These are phyloP conservation scores for Centella asiatica DNA, from an alignment of 129 eudicot species.

Conservation along the genomic window DNA sequence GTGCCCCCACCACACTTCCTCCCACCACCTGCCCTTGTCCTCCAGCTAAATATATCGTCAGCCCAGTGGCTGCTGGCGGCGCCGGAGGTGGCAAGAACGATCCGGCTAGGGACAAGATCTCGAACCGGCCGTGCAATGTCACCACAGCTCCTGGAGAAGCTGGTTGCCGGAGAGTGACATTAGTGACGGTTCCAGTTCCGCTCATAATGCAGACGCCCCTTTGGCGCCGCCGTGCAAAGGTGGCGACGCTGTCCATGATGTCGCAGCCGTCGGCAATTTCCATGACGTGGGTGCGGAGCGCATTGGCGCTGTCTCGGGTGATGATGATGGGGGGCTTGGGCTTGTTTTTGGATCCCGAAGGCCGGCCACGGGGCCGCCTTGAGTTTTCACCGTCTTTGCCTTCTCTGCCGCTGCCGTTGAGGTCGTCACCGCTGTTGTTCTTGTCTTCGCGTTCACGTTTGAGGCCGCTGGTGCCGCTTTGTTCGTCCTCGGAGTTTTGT, in stretches of 20 bases:
- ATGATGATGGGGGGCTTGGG: constrained; percentile 68
- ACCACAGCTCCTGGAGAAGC: constrained; percentile 53
- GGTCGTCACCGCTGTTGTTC: constrained; percentile 21
- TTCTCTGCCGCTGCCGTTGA: constrained; percentile 27
- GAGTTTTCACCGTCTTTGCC: constrained; percentile 38
- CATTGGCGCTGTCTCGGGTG: constrained; percentile 64
- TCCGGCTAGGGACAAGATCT: constrained; percentile 62
- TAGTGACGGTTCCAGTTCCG: constrained; percentile 58
- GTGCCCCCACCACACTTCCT: constrained; percentile 59
- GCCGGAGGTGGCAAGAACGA: constrained; percentile 75
- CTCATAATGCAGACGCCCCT: constrained; percentile 72
- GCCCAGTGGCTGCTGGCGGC: constrained; percentile 58
- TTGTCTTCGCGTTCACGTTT: constrained; percentile 47
- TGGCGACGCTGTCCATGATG: constrained; percentile 55
- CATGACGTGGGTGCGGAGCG: constrained; percentile 73
- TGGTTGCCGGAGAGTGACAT: constrained; percentile 65
- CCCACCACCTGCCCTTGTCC: constrained; percentile 91
- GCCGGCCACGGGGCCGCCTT: constrained; percentile 65
- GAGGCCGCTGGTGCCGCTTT: constrained; percentile 47
- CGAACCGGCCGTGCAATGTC: constrained; percentile 60
- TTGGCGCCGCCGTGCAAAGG: constrained; percentile 64
- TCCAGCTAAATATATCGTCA: constrained; percentile 64
- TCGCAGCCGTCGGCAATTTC: constrained; percentile 71
- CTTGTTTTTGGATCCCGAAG: constrained; percentile 68
- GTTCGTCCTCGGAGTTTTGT: constrained; percentile 66